Percentiles rank a stretch among this genome's conserved stretches.
Evolutionary conservation across 805 yeast genomes (phyloP).

Genomic region (Candida boidinii): DNA sequence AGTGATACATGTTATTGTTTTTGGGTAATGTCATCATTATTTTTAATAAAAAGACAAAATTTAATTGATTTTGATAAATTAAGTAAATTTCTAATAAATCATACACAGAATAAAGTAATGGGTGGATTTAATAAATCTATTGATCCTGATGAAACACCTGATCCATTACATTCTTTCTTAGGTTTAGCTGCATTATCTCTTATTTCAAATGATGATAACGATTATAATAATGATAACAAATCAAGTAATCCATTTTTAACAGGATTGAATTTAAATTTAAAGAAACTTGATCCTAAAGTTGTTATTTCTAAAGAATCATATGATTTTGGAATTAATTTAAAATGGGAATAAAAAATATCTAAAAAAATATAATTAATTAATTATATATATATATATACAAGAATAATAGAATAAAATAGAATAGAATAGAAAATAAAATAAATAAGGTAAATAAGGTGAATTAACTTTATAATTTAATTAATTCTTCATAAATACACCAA

Average conservation of each 20-base stretch:
- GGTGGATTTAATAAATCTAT: conserved; percentile 76
- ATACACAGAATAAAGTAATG: conserved; percentile 50
- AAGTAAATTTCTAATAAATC: conserved; percentile 34
- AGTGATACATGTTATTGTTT: conserved; percentile 86
- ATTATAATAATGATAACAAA: too few species aligned
- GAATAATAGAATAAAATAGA: too few species aligned
- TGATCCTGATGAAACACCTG: conserved; percentile 48
- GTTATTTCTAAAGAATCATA: conserved; percentile 19
- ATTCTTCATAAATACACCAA: conserved; percentile 94
- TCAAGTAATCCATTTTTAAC: too few species aligned
- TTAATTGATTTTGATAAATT: conserved; percentile 30
- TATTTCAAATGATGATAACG: conserved; percentile 14
- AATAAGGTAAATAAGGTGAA: background rate
- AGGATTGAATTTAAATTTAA: too few species aligned
- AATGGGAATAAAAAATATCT: too few species aligned
- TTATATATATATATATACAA: background rate
- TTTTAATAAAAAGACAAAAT: conserved; percentile 24
- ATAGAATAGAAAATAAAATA: background rate
- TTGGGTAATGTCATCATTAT: conserved; percentile 65
- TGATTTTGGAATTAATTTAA: too few species aligned
- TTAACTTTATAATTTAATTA: conserved; percentile 34
- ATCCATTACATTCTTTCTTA: conserved; percentile 59
- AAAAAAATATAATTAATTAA: background rate
- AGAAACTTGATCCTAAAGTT: conserved; percentile 11
- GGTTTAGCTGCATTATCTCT: conserved; percentile 48